Evolutionary conservation across 768 basidiomycete species (phyloP).

Genomic region (Rhodotorula babjevae): DNA sequence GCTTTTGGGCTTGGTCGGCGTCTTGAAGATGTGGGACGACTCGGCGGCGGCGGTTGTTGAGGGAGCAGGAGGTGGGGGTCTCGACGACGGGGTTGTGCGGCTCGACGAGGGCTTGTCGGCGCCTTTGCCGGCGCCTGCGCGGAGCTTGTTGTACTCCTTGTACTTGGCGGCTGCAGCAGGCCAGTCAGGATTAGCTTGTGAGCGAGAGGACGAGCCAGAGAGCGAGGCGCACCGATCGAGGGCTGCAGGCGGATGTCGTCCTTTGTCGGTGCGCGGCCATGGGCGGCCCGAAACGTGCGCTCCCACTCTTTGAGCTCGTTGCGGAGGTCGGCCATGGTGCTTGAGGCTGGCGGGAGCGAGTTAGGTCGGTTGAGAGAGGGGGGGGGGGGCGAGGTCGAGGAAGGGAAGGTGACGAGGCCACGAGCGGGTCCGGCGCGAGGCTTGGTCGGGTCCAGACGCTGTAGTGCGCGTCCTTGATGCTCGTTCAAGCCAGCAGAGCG

Average conservation of each 20-base stretch:
- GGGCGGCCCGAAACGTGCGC: constrained; percentile 43
- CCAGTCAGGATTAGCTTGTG: background rate
- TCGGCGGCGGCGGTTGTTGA: background rate
- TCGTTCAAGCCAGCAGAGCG: background rate
- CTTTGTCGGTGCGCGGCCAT: constrained; percentile 46
- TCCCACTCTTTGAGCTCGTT: constrained; percentile 50
- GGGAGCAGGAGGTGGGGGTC: background rate
- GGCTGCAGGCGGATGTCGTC: constrained; percentile 48
- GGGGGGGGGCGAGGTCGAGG: background rate
- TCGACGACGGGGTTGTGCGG: background rate
- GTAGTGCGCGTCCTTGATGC: background rate
- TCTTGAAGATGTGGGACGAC: constrained; percentile 25
- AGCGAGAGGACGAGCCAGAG: too few relatives aligned
- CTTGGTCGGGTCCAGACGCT: too few relatives aligned
- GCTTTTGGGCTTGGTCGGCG: constrained; percentile 34
- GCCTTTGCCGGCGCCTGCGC: background rate
- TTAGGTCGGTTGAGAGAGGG: background rate
- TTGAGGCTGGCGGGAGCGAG: background rate
- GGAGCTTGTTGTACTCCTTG: constrained; percentile 35
- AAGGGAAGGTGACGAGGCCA: too few relatives aligned
- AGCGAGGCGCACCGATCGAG: constrained; percentile 46
- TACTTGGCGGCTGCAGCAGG: constrained; percentile 37
- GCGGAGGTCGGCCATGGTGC: constrained; percentile 40
- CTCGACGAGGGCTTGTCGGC: background rate
- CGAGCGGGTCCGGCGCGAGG: background rate